These are phyloP conservation scores for Fusarium agapanthi DNA, from an alignment of 2,329 filamentous ascomycete genomes.

Conservation along the genomic window DNA sequence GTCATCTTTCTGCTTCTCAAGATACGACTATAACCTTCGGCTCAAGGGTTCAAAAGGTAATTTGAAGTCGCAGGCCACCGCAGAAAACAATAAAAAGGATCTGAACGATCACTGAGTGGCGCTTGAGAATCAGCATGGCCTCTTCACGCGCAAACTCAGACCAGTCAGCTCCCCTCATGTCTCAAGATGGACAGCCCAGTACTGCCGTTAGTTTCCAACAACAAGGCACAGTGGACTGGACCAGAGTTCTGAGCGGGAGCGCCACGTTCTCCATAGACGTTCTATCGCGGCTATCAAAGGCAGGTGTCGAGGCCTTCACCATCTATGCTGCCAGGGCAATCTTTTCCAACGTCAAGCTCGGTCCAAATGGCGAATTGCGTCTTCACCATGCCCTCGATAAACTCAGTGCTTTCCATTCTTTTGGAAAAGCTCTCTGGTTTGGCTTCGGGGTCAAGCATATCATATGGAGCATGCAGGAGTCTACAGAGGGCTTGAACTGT, in stretches of 20 bases:
- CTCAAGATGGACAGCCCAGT: accelerated
- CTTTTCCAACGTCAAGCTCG: accelerated
- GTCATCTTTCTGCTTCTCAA: too few relatives aligned
- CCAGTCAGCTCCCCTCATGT: neutral
- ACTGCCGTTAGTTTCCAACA: accelerated
- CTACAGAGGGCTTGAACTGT: neutral
- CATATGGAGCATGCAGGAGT: neutral
- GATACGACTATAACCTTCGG: too few relatives aligned
- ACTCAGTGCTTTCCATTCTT: accelerated
- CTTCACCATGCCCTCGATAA: accelerated
- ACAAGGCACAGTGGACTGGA: neutral
- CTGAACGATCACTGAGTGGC: too few relatives aligned
- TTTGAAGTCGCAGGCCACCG: too few relatives aligned
- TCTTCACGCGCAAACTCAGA: accelerated
- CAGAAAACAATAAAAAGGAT: too few relatives aligned
- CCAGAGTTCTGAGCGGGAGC: accelerated
- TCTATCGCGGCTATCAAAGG: accelerated
- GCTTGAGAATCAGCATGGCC: neutral
- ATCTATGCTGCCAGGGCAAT: neutral
- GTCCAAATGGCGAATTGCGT: accelerated
- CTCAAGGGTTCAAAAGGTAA: too few relatives aligned
- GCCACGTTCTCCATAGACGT: accelerated
- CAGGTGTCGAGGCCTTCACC: accelerated
- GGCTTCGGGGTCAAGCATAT: accelerated
- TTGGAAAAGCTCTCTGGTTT: accelerated